phyloP scores from a whole-genome alignment of 805 yeast genomes.

The Teunomyces cretensis region DNA sequence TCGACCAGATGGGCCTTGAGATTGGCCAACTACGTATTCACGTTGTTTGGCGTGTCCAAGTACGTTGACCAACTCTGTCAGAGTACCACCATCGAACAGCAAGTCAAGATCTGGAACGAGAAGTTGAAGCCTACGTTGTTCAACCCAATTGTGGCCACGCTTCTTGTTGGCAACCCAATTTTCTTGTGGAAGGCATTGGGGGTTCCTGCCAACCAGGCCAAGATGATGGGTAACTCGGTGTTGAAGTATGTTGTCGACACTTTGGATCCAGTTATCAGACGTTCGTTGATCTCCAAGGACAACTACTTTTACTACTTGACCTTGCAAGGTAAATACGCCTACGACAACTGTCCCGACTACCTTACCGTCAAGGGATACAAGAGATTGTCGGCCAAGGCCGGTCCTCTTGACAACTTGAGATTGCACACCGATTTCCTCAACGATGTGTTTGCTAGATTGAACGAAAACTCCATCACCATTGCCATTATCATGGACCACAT shows the following conservation, averaged over 20 bases:
- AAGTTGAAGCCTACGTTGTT: slow-evolving; percentile 67
- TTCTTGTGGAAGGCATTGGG: slow-evolving; percentile 88
- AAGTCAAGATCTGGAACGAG: slow-evolving; percentile 60
- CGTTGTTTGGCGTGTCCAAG: slow-evolving; percentile 49
- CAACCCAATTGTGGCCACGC: slow-evolving; percentile 64
- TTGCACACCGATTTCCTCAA: slow-evolving; percentile 77
- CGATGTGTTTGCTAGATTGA: slow-evolving; percentile 69
- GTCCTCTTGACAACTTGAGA: slow-evolving; percentile 68
- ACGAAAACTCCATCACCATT: slow-evolving; percentile 62
- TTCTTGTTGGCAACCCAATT: slow-evolving; percentile 78
- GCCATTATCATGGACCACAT: slow-evolving; percentile 89
- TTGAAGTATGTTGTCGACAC: slow-evolving; percentile 74
- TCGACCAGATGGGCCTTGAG: slow-evolving; percentile 85
- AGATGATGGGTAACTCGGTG: slow-evolving; percentile 73
- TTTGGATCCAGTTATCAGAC: slow-evolving; percentile 67
- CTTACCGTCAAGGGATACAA: slow-evolving; percentile 59
- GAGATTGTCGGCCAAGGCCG: slow-evolving; percentile 38
- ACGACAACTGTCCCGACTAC: slow-evolving; percentile 73
- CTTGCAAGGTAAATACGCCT: slow-evolving; percentile 59
- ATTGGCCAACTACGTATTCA: slow-evolving; percentile 61
- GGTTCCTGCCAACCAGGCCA: slow-evolving; percentile 84
- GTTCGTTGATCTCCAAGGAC: slow-evolving; percentile 64
- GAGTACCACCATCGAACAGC: slow-evolving; percentile 60
- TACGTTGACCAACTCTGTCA: slow-evolving; percentile 57
- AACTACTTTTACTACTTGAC: slow-evolving; percentile 78